Conservation (phyloP, 441 rosid species). For the Pelargonium cotyledonis region DNA sequence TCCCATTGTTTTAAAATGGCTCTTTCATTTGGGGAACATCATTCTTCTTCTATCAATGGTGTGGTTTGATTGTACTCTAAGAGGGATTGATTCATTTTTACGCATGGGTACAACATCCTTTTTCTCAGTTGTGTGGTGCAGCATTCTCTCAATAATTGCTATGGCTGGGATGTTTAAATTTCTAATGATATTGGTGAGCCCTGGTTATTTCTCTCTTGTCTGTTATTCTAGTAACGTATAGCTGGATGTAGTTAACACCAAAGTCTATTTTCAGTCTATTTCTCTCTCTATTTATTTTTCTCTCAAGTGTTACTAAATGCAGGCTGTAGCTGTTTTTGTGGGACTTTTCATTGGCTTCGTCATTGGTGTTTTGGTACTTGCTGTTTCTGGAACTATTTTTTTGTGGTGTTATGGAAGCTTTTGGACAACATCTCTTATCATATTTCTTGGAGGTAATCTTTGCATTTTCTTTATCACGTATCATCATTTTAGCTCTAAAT, state of each 20-base stretch:
- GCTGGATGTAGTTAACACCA: background rate
- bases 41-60: slow-evolving; percentile 63
- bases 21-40: slow-evolving; percentile 57
- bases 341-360: slow-evolving; percentile 61
- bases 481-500: slow-evolving; percentile 8
- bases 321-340: slow-evolving; percentile 54
- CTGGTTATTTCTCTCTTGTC: slow-evolving; percentile 8
- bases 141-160: slow-evolving; percentile 66
- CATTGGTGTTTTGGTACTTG: slow-evolving; percentile 54
- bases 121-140: slow-evolving; percentile 82
- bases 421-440: slow-evolving; percentile 67
- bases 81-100: slow-evolving; percentile 82
- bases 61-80: slow-evolving; percentile 83
- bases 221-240: background rate
- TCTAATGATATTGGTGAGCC: slow-evolving; percentile 57
- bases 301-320: slow-evolving; percentile 11
- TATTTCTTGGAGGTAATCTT: slow-evolving; percentile 62
- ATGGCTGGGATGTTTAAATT: slow-evolving; percentile 70
- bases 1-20: slow-evolving; percentile 63
- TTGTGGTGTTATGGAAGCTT: slow-evolving; percentile 92
- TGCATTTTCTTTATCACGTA: slow-evolving; percentile 6
- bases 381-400: slow-evolving; percentile 52
- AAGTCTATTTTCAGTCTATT: slow-evolving; percentile 13
- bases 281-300: background rate
- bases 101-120: slow-evolving; percentile 82